Evolutionary conservation across 225 moss, liverwort and hornwort species (phyloP).

Genomic region (Physcomitrium patens): DNA sequence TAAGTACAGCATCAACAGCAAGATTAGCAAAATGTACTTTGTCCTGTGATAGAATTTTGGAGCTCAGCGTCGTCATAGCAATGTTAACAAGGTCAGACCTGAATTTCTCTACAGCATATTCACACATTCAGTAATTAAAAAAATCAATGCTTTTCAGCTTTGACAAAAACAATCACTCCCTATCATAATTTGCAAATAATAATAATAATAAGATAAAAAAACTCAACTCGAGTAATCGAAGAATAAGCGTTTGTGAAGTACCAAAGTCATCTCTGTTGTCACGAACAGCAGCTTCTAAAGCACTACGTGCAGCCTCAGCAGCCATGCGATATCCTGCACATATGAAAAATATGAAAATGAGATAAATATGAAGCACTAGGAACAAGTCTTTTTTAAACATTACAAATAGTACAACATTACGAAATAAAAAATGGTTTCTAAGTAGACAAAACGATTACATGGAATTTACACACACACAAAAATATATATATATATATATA

Average conservation of each 20-base stretch:
- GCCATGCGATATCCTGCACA: conserved; percentile 93
- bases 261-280: conserved; percentile 83
- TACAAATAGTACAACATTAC: too few relatives aligned
- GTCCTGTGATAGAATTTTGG: conserved; percentile 93
- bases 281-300: conserved; percentile 74
- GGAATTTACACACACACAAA: too few relatives aligned
- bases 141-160: not conserved
- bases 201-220: too few relatives aligned
- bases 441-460: too few relatives aligned
- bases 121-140: not conserved
- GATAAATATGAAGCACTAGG: too few relatives aligned
- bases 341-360: not conserved
- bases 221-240: too few relatives aligned
- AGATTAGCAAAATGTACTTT: conserved; percentile 95
- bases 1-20: conserved; percentile 88
- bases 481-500: too few relatives aligned
- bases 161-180: not conserved
- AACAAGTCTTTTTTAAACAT: too few relatives aligned
- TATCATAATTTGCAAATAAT: too few relatives aligned
- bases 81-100: conserved; percentile 90
- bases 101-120: conserved; percentile 67
- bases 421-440: too few relatives aligned
- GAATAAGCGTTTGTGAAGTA: conserved; percentile 9
- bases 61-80: conserved; percentile 98
- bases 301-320: conserved; percentile 76